A percentile compares a stretch with the other conserved stretches of the same genome.
Evolutionary conservation across 2,329 filamentous ascomycete species (phyloP).

Genomic region (Tolypocladium amazonense): DNA sequence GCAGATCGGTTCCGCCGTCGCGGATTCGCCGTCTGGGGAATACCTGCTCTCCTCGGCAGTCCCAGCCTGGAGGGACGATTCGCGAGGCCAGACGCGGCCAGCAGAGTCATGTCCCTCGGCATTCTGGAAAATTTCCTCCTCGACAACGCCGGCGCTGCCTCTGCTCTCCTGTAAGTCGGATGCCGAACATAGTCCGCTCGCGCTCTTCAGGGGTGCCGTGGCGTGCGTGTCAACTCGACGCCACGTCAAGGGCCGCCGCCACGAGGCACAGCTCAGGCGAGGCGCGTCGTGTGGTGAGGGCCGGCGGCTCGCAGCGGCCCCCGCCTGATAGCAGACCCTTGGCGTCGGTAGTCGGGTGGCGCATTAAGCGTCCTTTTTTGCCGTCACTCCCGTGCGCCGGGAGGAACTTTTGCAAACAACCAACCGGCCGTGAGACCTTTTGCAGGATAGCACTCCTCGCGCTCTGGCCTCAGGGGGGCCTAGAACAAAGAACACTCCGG

Average conservation of each 20-base stretch:
- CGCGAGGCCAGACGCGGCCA: background rate
- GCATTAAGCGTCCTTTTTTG: background rate
- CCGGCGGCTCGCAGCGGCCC: background rate
- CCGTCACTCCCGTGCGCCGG: background rate
- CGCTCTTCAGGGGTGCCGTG: background rate
- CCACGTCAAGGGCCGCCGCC: background rate
- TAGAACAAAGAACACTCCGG: background rate
- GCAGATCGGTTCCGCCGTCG: background rate
- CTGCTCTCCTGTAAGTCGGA: background rate
- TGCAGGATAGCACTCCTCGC: background rate
- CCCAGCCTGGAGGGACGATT: too few species aligned
- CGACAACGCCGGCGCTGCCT: background rate
- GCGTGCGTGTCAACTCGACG: background rate
- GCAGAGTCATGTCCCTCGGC: background rate
- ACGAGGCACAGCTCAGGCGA: background rate
- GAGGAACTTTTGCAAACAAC: background rate
- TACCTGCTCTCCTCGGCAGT: background rate
- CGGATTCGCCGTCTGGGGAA: background rate
- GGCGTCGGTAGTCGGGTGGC: background rate
- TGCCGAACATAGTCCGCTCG: background rate
- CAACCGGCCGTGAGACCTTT: background rate
- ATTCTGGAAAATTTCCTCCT: background rate
- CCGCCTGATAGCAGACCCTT: background rate
- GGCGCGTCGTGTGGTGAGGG: background rate
- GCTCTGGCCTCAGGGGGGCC: background rate